Conservation (phyloP, 495 filamentous ascomycete genomes). For the Paragyromitra xinjiangensis region DNA sequence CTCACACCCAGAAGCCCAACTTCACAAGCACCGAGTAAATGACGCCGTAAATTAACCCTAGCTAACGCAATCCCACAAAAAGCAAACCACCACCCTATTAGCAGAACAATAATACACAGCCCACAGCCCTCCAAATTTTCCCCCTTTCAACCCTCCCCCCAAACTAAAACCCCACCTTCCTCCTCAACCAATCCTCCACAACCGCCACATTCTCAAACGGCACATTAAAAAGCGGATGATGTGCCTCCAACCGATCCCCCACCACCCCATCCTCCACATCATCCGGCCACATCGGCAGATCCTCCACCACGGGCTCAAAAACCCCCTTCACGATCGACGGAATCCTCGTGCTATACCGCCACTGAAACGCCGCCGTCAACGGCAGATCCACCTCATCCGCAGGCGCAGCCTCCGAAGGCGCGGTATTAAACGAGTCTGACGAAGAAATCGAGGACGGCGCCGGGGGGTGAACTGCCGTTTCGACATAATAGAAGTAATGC, state of each 20-base stretch:
- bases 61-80: background rate
- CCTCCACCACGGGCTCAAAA: slow-evolving; percentile 42
- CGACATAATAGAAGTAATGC: slow-evolving; percentile 72
- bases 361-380: slow-evolving; percentile 70
- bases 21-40: background rate
- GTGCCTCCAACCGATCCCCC: slow-evolving; percentile 64
- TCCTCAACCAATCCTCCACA: slow-evolving; percentile 64
- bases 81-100: background rate
- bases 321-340: slow-evolving; percentile 39
- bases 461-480: background rate
- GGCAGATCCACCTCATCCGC: slow-evolving; percentile 48
- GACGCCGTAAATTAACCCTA: background rate
- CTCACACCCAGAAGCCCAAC: background rate
- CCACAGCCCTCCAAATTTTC: background rate
- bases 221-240: slow-evolving; percentile 88
- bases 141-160: background rate
- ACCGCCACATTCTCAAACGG: slow-evolving; percentile 73
- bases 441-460: background rate
- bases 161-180: slow-evolving; percentile 38
- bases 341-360: slow-evolving; percentile 66
- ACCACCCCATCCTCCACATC: slow-evolving; percentile 60
- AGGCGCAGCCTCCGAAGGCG: slow-evolving; percentile 32
- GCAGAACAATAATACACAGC: background rate
- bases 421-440: slow-evolving; percentile 16
- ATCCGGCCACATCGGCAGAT: slow-evolving; percentile 49